Evolutionary conservation across 1,139 yeast species (phyloP), one percentile per base, ranked within the genome.

Genomic region (Saccharomyces hybrid): DNA sequence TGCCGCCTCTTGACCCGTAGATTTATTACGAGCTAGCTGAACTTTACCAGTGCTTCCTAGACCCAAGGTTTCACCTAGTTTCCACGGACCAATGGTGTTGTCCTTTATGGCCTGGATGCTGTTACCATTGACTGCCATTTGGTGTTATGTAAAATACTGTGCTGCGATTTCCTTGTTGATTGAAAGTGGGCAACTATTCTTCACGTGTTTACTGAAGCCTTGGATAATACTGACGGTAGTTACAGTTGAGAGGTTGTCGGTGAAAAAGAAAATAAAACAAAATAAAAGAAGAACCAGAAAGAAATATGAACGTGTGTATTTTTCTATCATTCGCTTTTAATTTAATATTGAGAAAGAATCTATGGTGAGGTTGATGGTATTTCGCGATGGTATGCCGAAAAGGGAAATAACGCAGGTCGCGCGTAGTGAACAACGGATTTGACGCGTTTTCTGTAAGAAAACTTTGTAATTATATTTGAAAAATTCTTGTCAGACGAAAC

Each of bases 1-100:
- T 0, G 99, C 99, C 0, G 99, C 99, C 55, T 89, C 79, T 71
- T 89, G 86, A 53, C 95, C 95, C 1, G 95, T 86, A 57, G 79
- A 79, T 47, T 83, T 80, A 68, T 93, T 95, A 63, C 89, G 86
- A 5, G 99, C 99, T 55, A 93, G 77, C 55, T 96, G 78, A 25
- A 93, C 99, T 59, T 97, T 79, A 28, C 99, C 98, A 1, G 97
- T 88, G 27, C 96, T 86, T 9, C 99, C 99, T 57, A 95, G 80
- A 26, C 99, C 99, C 50, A 93, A 75, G 2, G 99, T 91, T 61
- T 95, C 79, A 13, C 99, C 99, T 38, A 93, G 75, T 68, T 88
- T 86, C 99, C 99, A 93, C 2, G 99, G 98, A 1, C 99, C 99
- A 51, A 89, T 86, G 73, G 73, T 77, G 53, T 67, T 65, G 52